Percentiles rank a stretch among this genome's conserved stretches.
These are phyloP conservation scores for Cercospora zeina DNA, from an alignment of 2,329 filamentous ascomycete species.

Conservation along the genomic window DNA sequence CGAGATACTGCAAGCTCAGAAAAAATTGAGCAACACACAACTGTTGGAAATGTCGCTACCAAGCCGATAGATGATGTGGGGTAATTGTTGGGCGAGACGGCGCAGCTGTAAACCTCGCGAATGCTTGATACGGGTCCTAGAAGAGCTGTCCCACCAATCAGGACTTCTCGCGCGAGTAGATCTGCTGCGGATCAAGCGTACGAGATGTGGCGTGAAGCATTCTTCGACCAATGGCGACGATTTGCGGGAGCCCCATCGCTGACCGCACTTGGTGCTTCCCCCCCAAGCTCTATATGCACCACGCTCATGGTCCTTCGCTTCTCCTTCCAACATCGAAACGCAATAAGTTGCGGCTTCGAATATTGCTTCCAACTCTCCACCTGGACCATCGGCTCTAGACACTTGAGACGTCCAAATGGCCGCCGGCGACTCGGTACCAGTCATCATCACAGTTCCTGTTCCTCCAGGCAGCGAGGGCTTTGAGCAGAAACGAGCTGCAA, in stretches of 20 bases:
- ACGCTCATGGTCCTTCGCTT: background rate
- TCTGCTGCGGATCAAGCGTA: background rate
- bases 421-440: background rate
- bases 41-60: too few species aligned
- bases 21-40: too few species aligned
- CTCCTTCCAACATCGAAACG: background rate
- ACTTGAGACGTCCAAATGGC: background rate
- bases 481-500: background rate
- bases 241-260: background rate
- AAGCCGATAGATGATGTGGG: background rate
- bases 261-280: background rate
- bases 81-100: background rate
- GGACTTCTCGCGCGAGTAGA: background rate
- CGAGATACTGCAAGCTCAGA: too few species aligned
- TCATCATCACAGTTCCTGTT: constrained; percentile 1
- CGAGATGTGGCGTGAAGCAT: background rate
- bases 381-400: background rate
- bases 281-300: background rate
- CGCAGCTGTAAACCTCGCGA: background rate
- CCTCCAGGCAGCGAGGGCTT: background rate
- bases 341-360: background rate
- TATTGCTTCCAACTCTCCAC: background rate
- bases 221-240: background rate
- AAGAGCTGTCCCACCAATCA: background rate
- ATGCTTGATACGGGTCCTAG: background rate